phyloP scores from a whole-genome alignment of 73 alveolate species.

The Stentor roeselii region DNA sequence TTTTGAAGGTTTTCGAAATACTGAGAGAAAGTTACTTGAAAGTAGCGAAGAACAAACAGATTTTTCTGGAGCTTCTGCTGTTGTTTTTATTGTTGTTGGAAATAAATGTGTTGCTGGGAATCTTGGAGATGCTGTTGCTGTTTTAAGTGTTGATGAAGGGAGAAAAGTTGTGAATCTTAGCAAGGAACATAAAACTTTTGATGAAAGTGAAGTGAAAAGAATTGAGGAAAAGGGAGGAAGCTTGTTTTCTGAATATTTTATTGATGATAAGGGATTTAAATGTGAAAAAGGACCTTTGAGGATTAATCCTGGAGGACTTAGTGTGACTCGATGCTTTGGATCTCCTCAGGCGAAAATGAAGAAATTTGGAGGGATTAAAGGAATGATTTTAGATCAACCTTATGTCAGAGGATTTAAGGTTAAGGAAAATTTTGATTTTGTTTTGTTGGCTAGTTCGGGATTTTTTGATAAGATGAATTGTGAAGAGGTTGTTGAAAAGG shows the following conservation, averaged over 20 bases:
- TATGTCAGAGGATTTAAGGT: conserved; percentile 83
- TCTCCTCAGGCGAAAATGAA: conserved; percentile 90
- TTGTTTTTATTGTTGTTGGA: conserved; percentile 70
- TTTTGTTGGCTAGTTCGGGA: conserved; percentile 81
- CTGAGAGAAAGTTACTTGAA: conserved; percentile 80
- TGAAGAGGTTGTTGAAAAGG: conserved; percentile 85
- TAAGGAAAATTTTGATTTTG: conserved; percentile 59
- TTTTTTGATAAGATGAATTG: conserved; percentile 90
- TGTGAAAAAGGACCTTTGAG: conserved; percentile 72
- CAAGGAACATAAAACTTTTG: conserved; percentile 89
- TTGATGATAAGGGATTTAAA: neutral
- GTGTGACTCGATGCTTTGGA: conserved; percentile 94
- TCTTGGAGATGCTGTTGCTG: conserved; percentile 95
- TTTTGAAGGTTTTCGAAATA: conserved; percentile 81
- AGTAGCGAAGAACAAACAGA: conserved; percentile 62
- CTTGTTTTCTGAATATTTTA: conserved; percentile 43
- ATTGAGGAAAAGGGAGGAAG: conserved; percentile 82
- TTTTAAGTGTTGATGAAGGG: conserved; percentile 70
- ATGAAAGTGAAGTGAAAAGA: conserved; percentile 74
- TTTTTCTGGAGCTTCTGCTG: conserved; percentile 89
- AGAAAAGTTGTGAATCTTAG: conserved; percentile 58
- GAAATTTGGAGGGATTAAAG: conserved; percentile 93
- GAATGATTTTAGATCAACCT: conserved; percentile 88
- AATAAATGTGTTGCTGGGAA: conserved; percentile 82
- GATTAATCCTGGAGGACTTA: conserved; percentile 89